Evolutionary conservation across 1,284 basidiomycete species (phyloP).

Genomic region (Paramarasmius palmivorus): DNA sequence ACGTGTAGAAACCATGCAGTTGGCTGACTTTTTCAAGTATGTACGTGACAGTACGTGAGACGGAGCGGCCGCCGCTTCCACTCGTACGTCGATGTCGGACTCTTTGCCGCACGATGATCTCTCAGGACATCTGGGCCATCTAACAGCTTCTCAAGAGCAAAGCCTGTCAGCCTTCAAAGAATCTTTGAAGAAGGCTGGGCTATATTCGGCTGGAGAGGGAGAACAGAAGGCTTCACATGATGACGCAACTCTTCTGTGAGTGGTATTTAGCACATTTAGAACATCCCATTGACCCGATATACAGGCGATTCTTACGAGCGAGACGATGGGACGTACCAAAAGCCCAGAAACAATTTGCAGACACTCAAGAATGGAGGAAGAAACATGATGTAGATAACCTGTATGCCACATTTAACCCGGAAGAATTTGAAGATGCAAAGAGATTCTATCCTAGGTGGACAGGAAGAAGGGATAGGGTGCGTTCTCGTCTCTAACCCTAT

Average conservation of each 20-base stretch:
- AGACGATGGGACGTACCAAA: constrained; percentile 61
- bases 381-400: constrained; percentile 59
- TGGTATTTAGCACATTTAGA: constrained; percentile 9
- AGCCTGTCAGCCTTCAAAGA: no score
- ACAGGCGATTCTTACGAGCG: constrained; percentile 76
- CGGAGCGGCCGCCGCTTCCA: no score
- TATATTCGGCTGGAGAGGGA: no score
- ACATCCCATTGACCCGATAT: neutral
- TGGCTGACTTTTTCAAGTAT: no score
- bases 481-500: constrained; percentile 14
- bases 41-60: no score
- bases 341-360: constrained; percentile 70
- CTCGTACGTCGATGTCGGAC: no score
- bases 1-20: no score
- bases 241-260: constrained; percentile 68
- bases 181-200: no score
- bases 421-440: constrained; percentile 61
- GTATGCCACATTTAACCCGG: constrained; percentile 56
- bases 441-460: constrained; percentile 80
- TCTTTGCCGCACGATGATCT: no score
- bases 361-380: constrained; percentile 64
- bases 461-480: constrained; percentile 70
- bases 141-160: no score
- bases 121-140: no score
- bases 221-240: constrained; percentile 48